Conservation (phyloP, 2,329 filamentous ascomycete genomes). For the Purpureocillium lavendulum region DNA sequence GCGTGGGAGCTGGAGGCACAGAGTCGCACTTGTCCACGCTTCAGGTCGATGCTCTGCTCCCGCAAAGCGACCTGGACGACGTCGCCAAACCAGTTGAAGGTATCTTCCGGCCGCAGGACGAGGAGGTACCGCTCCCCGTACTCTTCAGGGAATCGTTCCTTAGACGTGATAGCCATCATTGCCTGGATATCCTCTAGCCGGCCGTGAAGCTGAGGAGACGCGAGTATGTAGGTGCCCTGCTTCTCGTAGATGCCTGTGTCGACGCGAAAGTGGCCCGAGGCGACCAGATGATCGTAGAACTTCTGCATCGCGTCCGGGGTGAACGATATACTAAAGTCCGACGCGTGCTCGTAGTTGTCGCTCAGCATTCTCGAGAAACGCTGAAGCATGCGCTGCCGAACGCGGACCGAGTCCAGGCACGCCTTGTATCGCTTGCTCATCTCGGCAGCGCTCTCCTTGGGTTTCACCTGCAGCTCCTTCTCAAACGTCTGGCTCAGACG, state of each 20-base stretch:
- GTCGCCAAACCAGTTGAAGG: constrained; percentile 73
- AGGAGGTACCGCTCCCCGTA: constrained; percentile 69
- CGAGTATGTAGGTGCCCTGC: constrained; percentile 74
- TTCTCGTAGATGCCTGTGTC: constrained; percentile 62
- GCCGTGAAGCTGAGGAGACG: constrained; percentile 68
- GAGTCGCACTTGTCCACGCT: constrained; percentile 76
- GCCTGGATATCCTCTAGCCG: constrained; percentile 75
- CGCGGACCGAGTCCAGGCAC: constrained; percentile 88
- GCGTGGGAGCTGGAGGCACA: constrained; percentile 81
- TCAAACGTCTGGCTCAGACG: constrained; percentile 88
- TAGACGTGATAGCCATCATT: constrained; percentile 65
- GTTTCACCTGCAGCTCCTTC: constrained; percentile 74
- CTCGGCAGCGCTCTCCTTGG: constrained; percentile 74
- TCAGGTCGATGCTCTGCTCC: constrained; percentile 75
- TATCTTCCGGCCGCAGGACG: constrained; percentile 72
- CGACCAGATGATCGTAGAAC: constrained; percentile 71
- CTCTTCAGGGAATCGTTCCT: constrained; percentile 57
- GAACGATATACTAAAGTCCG: constrained; percentile 83
- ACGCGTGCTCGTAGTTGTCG: constrained; percentile 92
- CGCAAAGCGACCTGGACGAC: constrained; percentile 63
- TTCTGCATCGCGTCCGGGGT: constrained; percentile 59
- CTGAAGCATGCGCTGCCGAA: constrained; percentile 92
- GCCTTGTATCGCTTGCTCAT: constrained; percentile 98
- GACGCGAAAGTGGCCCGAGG: constrained; percentile 82
- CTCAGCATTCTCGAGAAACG: constrained; percentile 87